phyloP scores from a whole-genome alignment of 768 basidiomycete species.

The Mrakia gelida region DNA sequence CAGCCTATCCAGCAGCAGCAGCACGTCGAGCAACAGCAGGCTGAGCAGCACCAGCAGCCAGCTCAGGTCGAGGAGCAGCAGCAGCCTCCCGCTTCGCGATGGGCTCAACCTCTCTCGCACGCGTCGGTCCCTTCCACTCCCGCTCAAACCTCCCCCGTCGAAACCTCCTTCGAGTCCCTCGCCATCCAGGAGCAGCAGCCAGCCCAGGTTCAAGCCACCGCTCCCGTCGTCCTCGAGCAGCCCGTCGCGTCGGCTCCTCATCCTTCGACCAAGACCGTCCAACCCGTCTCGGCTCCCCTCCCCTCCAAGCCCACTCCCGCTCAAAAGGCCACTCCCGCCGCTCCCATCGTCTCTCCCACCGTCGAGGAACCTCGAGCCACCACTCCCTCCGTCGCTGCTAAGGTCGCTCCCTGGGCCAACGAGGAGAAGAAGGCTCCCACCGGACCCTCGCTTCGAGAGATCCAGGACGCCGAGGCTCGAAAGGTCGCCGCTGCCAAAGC shows the following conservation, averaged over 20 bases:
- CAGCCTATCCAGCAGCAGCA: slow-evolving; percentile 9
- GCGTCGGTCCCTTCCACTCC: slow-evolving; percentile 32
- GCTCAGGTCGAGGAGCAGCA: slow-evolving; percentile 35
- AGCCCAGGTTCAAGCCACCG: slow-evolving; percentile 34
- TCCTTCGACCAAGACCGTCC: slow-evolving; percentile 8
- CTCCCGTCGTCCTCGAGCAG: slow-evolving; percentile 24
- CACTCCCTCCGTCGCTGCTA: slow-evolving; percentile 17
- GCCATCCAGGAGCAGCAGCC: slow-evolving; percentile 17
- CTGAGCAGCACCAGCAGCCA: slow-evolving; percentile 30
- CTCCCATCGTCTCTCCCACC: slow-evolving; percentile 11
- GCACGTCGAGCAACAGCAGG: background rate
- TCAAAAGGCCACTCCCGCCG: slow-evolving; percentile 14
- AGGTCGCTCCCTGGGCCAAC: slow-evolving; percentile 43
- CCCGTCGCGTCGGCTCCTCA: slow-evolving; percentile 33
- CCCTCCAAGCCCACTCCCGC: slow-evolving; percentile 29
- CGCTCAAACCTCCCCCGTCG: slow-evolving; percentile 35
- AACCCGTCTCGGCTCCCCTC: slow-evolving; percentile 10
- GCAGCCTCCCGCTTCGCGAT: slow-evolving; percentile 32
- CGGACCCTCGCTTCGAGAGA: slow-evolving; percentile 76
- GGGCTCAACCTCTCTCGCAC: slow-evolving; percentile 26
- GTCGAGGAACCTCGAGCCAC: slow-evolving; percentile 15
- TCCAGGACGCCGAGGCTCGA: slow-evolving; percentile 87
- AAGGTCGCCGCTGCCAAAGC: slow-evolving; percentile 60
- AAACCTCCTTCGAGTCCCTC: slow-evolving; percentile 21
- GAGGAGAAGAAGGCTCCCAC: slow-evolving; percentile 52